These are phyloP conservation scores for Cutaneotrichosporon sp. DNA, from an alignment of 1,284 basidiomycete species.

Conservation along the genomic window DNA sequence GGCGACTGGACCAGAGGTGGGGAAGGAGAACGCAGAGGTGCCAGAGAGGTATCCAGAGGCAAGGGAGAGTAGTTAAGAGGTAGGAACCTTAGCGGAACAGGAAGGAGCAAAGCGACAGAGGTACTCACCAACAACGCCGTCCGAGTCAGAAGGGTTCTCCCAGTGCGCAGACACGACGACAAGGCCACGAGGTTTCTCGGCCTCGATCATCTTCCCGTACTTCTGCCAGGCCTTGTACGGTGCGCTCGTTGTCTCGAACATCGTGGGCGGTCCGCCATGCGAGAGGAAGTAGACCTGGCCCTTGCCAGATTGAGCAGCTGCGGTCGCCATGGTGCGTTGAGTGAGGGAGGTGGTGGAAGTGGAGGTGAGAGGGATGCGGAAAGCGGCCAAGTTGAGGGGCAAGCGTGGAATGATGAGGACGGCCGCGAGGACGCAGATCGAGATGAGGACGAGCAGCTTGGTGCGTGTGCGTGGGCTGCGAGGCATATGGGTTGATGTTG, in stretches of 20 bases:
- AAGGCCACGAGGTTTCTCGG: slow-evolving; percentile 47
- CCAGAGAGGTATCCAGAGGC: too few relatives aligned
- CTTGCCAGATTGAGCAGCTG: neutral
- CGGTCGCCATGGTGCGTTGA: slow-evolving; percentile 10
- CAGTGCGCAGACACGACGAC: slow-evolving; percentile 56
- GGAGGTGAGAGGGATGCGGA: slow-evolving; percentile 5
- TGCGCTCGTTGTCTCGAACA: slow-evolving; percentile 48
- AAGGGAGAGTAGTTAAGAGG: neutral
- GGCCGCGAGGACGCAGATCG: slow-evolving; percentile 17
- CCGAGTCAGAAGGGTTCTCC: slow-evolving; percentile 43
- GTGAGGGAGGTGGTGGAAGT: neutral
- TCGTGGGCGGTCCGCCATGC: slow-evolving; percentile 54
- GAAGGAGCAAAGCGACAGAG: neutral
- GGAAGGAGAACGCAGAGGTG: too few relatives aligned
- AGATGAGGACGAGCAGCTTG: slow-evolving; percentile 9
- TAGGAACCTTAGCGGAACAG: too few relatives aligned
- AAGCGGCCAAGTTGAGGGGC: neutral
- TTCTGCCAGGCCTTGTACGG: slow-evolving; percentile 54
- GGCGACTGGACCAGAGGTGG: neutral
- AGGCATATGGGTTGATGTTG: neutral
- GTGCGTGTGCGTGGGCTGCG: slow-evolving; percentile 5
- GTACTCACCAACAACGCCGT: slow-evolving; percentile 37
- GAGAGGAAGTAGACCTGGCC: slow-evolving; percentile 51
- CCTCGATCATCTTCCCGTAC: slow-evolving; percentile 44
- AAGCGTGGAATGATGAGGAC: slow-evolving; percentile 13